These are phyloP conservation scores for Canavalia gladiata DNA, from an alignment of 306 rosid species.

Conservation along the genomic window DNA sequence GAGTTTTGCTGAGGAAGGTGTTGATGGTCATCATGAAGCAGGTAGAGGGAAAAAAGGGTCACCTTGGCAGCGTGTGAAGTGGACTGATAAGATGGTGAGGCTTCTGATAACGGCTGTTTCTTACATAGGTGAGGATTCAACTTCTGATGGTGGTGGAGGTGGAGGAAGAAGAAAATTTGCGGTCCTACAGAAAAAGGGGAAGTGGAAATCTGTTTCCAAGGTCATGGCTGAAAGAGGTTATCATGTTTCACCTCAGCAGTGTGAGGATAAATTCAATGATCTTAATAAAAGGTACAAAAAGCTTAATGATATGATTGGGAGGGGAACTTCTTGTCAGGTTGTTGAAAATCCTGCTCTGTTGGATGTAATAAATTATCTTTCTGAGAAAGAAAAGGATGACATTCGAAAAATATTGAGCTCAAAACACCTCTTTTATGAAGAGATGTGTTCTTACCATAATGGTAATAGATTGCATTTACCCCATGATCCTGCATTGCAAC, in stretches of 20 bases:
- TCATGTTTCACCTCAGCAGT: slow-evolving; percentile 94
- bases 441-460: slow-evolving; percentile 96
- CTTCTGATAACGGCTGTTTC: slow-evolving; percentile 90
- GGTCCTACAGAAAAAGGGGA: slow-evolving; percentile 83
- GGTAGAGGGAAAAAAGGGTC: slow-evolving; percentile 72
- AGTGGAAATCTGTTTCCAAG: slow-evolving; percentile 93
- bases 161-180: slow-evolving; percentile 71
- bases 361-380: slow-evolving; percentile 73
- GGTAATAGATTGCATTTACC: slow-evolving; percentile 89
- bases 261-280: slow-evolving; percentile 97
- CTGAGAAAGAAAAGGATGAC: slow-evolving; percentile 87
- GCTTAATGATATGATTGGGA: slow-evolving; percentile 90
- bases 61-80: slow-evolving; percentile 89
- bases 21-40: slow-evolving; percentile 66
- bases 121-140: slow-evolving; percentile 76
- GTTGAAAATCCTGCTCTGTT: slow-evolving; percentile 85
- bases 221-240: slow-evolving; percentile 91
- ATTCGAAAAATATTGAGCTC: slow-evolving; percentile 86
- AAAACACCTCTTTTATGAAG: slow-evolving; percentile 88
- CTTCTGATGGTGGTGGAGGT: slow-evolving; percentile 60
- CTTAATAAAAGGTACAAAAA: slow-evolving; percentile 90
- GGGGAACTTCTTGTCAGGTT: slow-evolving; percentile 92
- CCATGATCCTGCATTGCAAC: slow-evolving; percentile 87
- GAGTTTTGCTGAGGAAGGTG: slow-evolving; percentile 70
- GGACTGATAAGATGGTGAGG: slow-evolving; percentile 96